Base-by-base conservation (phyloP, 2,329 filamentous ascomycete genomes). In the Colletotrichum orchidophilum region DNA sequence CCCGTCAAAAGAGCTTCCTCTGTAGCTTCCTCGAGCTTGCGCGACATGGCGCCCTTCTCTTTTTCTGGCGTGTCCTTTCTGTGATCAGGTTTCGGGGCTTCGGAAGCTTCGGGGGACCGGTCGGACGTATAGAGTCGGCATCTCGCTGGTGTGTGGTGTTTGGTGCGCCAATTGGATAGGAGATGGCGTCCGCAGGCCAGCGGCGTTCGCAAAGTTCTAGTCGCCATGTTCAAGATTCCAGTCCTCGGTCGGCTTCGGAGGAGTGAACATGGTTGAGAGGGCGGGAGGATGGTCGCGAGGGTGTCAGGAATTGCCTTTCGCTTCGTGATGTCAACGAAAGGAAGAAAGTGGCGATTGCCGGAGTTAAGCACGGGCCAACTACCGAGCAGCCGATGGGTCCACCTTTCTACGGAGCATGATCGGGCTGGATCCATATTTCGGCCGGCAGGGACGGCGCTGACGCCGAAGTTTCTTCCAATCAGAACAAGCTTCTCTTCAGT, bases 1-100 rank as follows among this genome's bases (percentile, higher is more conserved):
- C 88, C 89, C 1, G 85, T 87, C 31, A 89, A 76, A 0, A 92
- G 81, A 1, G 86, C 88, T 63, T 92, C 89, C 74, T 92, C 90
- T 1, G 90, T 92, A 1, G 90, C 90, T 75, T 91, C 84, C 70
- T 88, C 82, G 9, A 92, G 83, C 18, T 88, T 87, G 46, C 88
- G 85, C 9, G 87, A 81, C 86, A 92, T 85, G 27, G 86, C 80
- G 1, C 87, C 86, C 21, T 70, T 69, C 11, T 72, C 66, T 29
- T 72, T 61, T 1, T 24, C 13, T 1, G 54, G 59, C 5, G 18
- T 46, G 31, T 69, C 33, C 5, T 63, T 33, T 24, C 52, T 55
- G 18, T 53, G 31, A 9, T 63, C 33, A 21, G 35, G 21, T 7
- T 35, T 21, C 3, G 59, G 11, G 5, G 52, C 18, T 12, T 54